Evolutionary conservation across 1,284 basidiomycete species (phyloP), one percentile per base, ranked within the genome.

Genomic region (Pholiota adiposa): DNA sequence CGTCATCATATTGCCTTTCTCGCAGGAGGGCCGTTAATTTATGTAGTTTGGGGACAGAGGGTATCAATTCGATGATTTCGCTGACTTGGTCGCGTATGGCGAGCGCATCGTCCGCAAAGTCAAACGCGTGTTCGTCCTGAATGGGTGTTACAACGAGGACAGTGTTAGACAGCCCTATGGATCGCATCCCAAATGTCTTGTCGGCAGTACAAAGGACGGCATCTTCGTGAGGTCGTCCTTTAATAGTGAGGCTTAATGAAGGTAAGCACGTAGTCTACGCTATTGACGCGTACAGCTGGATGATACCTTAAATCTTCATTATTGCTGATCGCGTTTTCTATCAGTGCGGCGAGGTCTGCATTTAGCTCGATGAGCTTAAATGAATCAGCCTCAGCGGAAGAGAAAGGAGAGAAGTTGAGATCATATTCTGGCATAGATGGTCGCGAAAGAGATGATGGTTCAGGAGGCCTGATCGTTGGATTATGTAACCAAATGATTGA

Each of bases 101-200:
- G 14, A 88, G 75, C 43, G 78, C 74, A 44, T 78, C 71, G 11
- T 73, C 73, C 23, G 69, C 58, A 27, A 71, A 70, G 18, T 69
- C 60, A 12, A 70, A 63, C 4, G 67, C 68, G n/a, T 69, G 66
- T 11, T 65, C 69, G 61, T 75, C 75, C 31, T 75, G 70, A 3
- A 83, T 79, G 11, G 87, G 76, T 2, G 88, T 87, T 54, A 90
- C 80, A 48, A 97, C 83, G 12, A 94, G 79, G 34, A 96, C 77
- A 0, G 93, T 89, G 72, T 97, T 97, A 16, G 94, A 97, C 49
- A 96, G 79, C 3, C 85, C 81, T 7, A 97, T 88, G 0, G 93
- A 91, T 59, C 94, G 88, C 23, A 97, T 77, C 0, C 83, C 72
- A 71, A 90, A 97, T 0, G 95, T 97, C 70, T 85, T 87, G 61